phyloP scores from a whole-genome alignment of 768 basidiomycete genomes.

The Piloderma croceum region DNA sequence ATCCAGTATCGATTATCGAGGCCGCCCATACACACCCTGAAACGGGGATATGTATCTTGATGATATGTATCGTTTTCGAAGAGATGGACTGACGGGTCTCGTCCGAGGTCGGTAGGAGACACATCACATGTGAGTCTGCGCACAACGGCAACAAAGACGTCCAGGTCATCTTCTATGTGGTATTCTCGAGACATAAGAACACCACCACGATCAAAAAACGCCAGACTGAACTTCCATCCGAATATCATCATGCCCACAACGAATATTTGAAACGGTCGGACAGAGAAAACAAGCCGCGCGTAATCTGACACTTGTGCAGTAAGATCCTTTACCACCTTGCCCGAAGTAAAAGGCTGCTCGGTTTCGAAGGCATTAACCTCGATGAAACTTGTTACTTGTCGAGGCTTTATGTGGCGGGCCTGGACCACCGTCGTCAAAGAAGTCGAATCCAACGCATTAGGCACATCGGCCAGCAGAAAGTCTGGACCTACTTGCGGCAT shows the following conservation, averaged over 20 bases:
- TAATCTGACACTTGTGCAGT: conserved; percentile 17
- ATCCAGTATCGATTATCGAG: not conserved
- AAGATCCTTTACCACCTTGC: too few species aligned
- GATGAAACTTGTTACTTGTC: too few species aligned
- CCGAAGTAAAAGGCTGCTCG: too few species aligned
- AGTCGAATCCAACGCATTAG: too few species aligned
- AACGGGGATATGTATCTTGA: not conserved
- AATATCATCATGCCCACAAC: conserved; percentile 25
- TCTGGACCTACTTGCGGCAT: too few species aligned
- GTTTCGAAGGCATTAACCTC: too few species aligned
- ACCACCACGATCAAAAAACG: conserved; percentile 27
- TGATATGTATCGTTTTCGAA: not conserved
- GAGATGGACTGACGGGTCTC: conserved; percentile 4
- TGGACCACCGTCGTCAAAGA: too few species aligned
- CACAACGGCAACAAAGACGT: conserved; percentile 22
- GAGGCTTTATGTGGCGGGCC: too few species aligned
- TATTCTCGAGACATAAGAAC: conserved; percentile 19
- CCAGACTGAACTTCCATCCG: conserved; percentile 24
- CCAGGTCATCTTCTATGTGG: conserved; percentile 18
- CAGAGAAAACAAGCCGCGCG: conserved; percentile 23
- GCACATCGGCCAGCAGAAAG: too few species aligned
- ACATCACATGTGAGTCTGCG: conserved; percentile 10
- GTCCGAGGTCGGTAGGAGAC: conserved; percentile 4
- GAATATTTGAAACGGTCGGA: conserved; percentile 26
- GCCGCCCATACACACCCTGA: not conserved